phyloP scores from a whole-genome alignment of 352 stramenopile genomes.

The Sclerospora graminicola region DNA sequence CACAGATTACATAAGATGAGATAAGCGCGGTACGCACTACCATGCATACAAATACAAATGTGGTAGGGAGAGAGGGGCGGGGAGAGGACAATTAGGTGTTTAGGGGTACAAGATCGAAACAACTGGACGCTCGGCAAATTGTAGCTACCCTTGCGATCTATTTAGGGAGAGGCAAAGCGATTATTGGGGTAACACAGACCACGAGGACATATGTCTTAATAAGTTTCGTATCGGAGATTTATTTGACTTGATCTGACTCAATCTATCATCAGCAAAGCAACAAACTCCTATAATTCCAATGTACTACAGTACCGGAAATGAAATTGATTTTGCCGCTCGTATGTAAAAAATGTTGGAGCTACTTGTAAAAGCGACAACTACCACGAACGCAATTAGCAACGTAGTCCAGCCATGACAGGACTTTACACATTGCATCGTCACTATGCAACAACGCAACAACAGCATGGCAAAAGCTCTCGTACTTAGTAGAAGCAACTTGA shows the following conservation, averaged over 20 bases:
- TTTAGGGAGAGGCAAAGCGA: too few species aligned
- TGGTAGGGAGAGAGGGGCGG: conserved; percentile 10
- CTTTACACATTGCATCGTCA: conserved; percentile 10
- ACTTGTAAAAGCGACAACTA: neutral
- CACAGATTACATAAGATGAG: conserved; percentile 4
- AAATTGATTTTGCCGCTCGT: too few species aligned
- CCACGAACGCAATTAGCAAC: too few species aligned
- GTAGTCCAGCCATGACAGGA: neutral
- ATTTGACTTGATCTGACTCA: too few species aligned
- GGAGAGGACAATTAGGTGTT: conserved; percentile 9
- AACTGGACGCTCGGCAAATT: conserved; percentile 9
- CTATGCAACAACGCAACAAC: conserved; percentile 10
- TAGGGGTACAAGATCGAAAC: conserved; percentile 19
- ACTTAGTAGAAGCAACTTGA: conserved; percentile 13
- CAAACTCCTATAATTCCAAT: too few species aligned
- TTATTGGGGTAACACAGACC: too few species aligned
- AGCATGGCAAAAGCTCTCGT: conserved; percentile 20
- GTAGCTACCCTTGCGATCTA: too few species aligned
- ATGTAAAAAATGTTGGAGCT: neutral
- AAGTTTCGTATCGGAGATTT: too few species aligned
- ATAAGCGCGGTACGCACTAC: neutral
- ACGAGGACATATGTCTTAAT: too few species aligned
- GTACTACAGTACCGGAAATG: too few species aligned
- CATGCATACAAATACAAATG: conserved; percentile 19
- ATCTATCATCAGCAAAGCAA: too few species aligned